Conservation (phyloP, 164 flowering plant species). For the Umbellularia californica region DNA sequence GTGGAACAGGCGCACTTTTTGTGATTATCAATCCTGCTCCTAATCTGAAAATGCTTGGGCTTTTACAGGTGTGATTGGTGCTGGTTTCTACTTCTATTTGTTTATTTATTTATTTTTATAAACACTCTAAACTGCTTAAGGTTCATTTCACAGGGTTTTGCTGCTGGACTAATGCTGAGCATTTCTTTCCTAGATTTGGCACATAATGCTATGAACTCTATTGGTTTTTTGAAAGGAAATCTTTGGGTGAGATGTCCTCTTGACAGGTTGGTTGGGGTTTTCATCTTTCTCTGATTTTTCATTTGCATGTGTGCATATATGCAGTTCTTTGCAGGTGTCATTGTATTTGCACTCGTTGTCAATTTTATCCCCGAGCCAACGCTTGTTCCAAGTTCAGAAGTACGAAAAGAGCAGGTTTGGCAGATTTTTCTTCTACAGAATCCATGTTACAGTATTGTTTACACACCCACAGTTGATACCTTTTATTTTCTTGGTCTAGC, state of each 20-base stretch:
- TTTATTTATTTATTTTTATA: not conserved
- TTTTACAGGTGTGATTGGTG: constrained; percentile 58
- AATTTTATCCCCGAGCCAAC: constrained; percentile 89
- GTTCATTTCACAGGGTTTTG: constrained; percentile 68
- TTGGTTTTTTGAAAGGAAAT: constrained; percentile 91
- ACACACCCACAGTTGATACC: not conserved
- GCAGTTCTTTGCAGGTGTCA: constrained; percentile 90
- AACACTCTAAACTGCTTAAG: not conserved
- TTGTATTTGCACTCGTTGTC: constrained; percentile 69
- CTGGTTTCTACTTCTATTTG: too few species aligned
- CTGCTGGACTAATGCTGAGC: constrained; percentile 97
- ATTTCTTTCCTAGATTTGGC: constrained; percentile 97
- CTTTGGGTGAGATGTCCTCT: constrained; percentile 60
- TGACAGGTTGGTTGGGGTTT: not conserved
- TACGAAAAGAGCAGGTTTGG: constrained; percentile 10
- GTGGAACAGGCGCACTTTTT: constrained; percentile 76
- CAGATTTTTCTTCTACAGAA: constrained; percentile 3
- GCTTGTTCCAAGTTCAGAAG: constrained; percentile 32
- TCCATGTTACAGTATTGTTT: not conserved
- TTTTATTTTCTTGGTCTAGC: not conserved
- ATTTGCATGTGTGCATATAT: constrained; percentile 10
- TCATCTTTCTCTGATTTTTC: constrained; percentile 9
- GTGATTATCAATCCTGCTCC: constrained; percentile 70
- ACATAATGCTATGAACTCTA: constrained; percentile 86
- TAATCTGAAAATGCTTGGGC: constrained; percentile 94